Evolutionary conservation across 75 land plant species (phyloP).

Genomic region (Selaginella moellendorffii): DNA sequence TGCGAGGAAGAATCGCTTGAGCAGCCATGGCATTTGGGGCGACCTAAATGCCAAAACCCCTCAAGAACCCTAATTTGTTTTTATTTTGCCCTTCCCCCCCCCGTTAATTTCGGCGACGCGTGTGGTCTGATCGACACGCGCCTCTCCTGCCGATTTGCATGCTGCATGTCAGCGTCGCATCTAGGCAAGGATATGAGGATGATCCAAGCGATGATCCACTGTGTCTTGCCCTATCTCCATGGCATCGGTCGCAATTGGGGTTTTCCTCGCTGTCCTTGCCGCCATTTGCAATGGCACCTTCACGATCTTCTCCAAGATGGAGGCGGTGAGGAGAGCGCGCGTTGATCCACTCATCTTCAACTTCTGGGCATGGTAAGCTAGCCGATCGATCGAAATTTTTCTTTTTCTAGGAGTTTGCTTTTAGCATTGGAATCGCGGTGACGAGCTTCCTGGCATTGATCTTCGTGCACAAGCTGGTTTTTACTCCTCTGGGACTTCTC

Average conservation of each 20-base stretch:
- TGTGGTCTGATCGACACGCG: no score
- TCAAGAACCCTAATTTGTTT: no score
- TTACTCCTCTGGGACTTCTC: slow-evolving; percentile 17
- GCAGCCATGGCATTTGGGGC: no score
- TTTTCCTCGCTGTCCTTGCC: slow-evolving; percentile 15
- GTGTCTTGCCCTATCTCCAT: no score
- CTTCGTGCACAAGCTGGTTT: slow-evolving; percentile 13
- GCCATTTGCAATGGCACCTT: slow-evolving; percentile 23
- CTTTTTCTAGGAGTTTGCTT: neutral
- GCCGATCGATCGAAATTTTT: neutral
- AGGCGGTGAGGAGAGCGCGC: slow-evolving; percentile 12
- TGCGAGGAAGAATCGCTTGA: no score
- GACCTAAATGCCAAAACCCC: no score
- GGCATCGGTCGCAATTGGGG: slow-evolving; percentile 18
- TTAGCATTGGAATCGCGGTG: slow-evolving; percentile 24
- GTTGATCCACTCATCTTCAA: slow-evolving; percentile 25
- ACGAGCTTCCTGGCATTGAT: slow-evolving; percentile 21
- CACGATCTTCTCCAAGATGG: slow-evolving; percentile 20
- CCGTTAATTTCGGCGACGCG: no score
- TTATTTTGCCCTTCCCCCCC: no score
- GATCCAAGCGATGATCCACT: no score
- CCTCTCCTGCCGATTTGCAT: no score
- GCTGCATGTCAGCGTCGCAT: no score
- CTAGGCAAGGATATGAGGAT: no score
- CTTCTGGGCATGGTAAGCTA: slow-evolving; percentile 25